Evolutionary conservation across 2,329 filamentous ascomycete species (phyloP), one percentile per base, ranked within the genome.

Genomic region (Apiospora arundinis): DNA sequence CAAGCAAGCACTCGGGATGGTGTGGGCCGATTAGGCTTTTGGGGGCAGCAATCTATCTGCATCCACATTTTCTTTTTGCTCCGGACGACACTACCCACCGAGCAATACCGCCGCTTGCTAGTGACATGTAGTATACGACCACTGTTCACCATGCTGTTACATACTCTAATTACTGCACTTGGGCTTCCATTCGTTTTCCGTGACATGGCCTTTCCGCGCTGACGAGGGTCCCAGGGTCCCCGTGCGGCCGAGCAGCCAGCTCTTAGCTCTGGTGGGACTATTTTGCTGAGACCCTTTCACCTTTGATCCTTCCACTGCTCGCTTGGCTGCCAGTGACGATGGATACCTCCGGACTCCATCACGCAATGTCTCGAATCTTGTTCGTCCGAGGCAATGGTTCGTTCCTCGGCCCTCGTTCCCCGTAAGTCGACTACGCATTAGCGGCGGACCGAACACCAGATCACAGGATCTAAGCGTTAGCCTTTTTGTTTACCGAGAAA

Each of bases 301-400:
- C 48, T 52, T 63, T 63, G 25, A 8, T 8, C 25, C 52, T 37
- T 60, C 4, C 7, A 37, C 56, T 63, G 56, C 56, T 40, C 28
- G 56, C 56, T 63, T 63, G 56, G 18, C 56, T 40, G 8, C 11
- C 21, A 63, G 32, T 28, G 52, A 14, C 12, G 56, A 63, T 63
- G 56, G 56, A 40, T 63, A 40, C 52, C 56, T 63, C 37, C 18
- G 32, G 56, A 63, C 56, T 40, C 56, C 56, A 63, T 63, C 56
- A 40, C 56, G 56, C 32, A 63, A 63, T 40, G 56, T 40, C 56
- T 63, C 56, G 32, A 63, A 63, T 63, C 56, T 63, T 40, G 56
- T 63, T 40, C 56, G 56, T 63, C 56, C 56, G 56, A 63, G 56
- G 56, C 32, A 63, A 40, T 63, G 56, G 56, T 40, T 63, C 56